Percentiles rank a stretch among this genome's conserved stretches.
phyloP scores from a whole-genome alignment of 1,139 yeast genomes.

The Geotrichum phurueaensis region DNA sequence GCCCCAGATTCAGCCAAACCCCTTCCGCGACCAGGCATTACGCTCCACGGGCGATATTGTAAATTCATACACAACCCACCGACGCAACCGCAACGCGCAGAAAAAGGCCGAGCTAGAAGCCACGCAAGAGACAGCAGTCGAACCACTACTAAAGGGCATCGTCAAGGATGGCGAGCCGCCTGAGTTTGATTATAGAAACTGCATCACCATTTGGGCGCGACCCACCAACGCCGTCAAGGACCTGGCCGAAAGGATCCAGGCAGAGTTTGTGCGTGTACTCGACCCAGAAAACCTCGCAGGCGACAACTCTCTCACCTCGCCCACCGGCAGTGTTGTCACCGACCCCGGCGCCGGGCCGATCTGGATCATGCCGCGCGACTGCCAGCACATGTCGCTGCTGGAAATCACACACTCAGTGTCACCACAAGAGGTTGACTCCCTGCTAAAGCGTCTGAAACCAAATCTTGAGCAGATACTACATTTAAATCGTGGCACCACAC shows the following conservation, averaged over 20 bases:
- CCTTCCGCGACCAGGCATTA: neutral
- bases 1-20: neutral
- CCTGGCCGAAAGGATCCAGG: constrained; percentile 20
- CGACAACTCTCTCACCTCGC: neutral
- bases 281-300: neutral
- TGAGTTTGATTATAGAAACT: constrained; percentile 25
- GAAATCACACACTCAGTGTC: constrained; percentile 26
- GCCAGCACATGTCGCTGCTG: constrained; percentile 26
- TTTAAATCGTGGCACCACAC: constrained; percentile 13
- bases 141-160: constrained; percentile 21
- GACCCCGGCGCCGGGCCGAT: constrained; percentile 13
- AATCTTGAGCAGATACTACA: constrained; percentile 15
- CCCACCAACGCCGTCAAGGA: constrained; percentile 23
- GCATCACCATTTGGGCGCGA: constrained; percentile 26
- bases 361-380: constrained; percentile 27
- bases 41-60: constrained; percentile 3
- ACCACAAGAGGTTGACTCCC: constrained; percentile 5
- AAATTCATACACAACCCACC: constrained; percentile 21
- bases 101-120: constrained; percentile 16
- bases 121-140: constrained; percentile 20
- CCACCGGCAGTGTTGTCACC: neutral
- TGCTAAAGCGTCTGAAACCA: constrained; percentile 9
- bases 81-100: constrained; percentile 19
- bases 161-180: constrained; percentile 21
- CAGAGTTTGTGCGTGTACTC: constrained; percentile 13